Conservation (phyloP, 2,329 filamentous ascomycete species). For the Clarireedia monteithiana region DNA sequence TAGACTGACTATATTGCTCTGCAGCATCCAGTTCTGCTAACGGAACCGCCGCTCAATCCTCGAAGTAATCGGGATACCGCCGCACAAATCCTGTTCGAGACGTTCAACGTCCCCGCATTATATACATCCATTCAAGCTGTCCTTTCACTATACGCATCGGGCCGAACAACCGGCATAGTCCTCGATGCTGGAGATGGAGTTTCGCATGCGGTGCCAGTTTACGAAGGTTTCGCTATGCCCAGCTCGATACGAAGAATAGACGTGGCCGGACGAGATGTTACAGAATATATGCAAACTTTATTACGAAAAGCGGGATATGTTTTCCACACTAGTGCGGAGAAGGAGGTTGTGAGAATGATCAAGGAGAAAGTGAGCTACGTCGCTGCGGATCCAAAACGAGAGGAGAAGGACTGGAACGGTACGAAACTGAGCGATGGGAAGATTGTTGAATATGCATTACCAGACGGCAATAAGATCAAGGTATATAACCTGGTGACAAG, state of each 20-base stretch:
- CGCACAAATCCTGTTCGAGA: conserved; percentile 96
- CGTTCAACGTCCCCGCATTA: conserved; percentile 93
- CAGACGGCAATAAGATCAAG: conserved; percentile 91
- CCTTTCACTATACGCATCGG: conserved; percentile 89
- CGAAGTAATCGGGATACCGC: conserved; percentile 92
- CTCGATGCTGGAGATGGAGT: conserved; percentile 94
- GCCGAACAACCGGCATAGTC: conserved; percentile 91
- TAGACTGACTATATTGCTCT: conserved; percentile 5
- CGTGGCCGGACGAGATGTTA: conserved; percentile 91
- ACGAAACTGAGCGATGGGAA: conserved; percentile 71
- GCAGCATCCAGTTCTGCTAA: conserved; percentile 89
- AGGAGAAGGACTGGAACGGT: conserved; percentile 92
- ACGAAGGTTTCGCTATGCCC: conserved; percentile 94
- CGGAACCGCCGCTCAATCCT: conserved; percentile 92
- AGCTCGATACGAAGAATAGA: conserved; percentile 94
- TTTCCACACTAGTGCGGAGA: conserved; percentile 97
- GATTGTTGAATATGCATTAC: conserved; percentile 78
- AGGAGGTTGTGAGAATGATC: conserved; percentile 95
- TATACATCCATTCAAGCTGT: conserved; percentile 98
- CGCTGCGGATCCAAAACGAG: conserved; percentile 79
- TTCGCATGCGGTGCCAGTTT: conserved; percentile 93
- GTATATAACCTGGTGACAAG: conserved; percentile 33
- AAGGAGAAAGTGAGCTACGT: conserved; percentile 95
- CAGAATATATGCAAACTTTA: conserved; percentile 86
- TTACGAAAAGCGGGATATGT: conserved; percentile 88